Evolutionary conservation across 192 early-diverging fungal species (phyloP), one percentile per base, ranked within the genome.

Genomic region (Thoreauomyces humboldtii): DNA sequence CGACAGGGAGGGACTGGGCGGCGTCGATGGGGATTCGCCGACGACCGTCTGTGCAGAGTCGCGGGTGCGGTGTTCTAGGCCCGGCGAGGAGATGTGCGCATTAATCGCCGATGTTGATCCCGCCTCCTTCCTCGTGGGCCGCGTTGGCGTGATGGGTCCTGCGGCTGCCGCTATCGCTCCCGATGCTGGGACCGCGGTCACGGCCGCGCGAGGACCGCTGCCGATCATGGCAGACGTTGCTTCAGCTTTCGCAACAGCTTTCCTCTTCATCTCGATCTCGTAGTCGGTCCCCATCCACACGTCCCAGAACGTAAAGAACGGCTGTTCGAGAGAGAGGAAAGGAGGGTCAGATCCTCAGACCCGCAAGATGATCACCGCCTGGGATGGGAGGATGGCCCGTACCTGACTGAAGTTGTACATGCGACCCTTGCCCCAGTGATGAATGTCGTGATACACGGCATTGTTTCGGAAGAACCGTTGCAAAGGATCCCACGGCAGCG

Each of bases 271-370:
- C 5, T 55, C 77, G 31, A 48, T 31, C 15, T 73, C 71, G 52
- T 72, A 80, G 48, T 80, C 78, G 15, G 88, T 92, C 15, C 88
- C 90, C 64, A 90, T 73, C 38, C 85, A 57, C 24, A 82, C 76
- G 67, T 92, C 90, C 90, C 90, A 92, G 42, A 84, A 80, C 4
- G 86, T 92, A 67, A 89, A 90, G 72, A 88, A 92, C 7, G 89
- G 89, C 76, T 91, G 80, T 7, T n/a, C n/a, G n/a, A 75, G n/a
- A n/a, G 32, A 27, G 5, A 52, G 14, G 5, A 25, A 5, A 48
- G 12, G 7, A 19, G 11, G 25, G 47, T 48, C 47, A 48, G 22
- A 50, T 19, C n/a, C n/a, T n/a, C n/a, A n/a, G n/a, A n/a, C n/a
- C n/a, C n/a, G n/a, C n/a, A n/a, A n/a, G n/a, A n/a, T n/a, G n/a